These are phyloP conservation scores for Apiospora aurea DNA, from an alignment of 2,329 filamentous ascomycete species.

Conservation along the genomic window DNA sequence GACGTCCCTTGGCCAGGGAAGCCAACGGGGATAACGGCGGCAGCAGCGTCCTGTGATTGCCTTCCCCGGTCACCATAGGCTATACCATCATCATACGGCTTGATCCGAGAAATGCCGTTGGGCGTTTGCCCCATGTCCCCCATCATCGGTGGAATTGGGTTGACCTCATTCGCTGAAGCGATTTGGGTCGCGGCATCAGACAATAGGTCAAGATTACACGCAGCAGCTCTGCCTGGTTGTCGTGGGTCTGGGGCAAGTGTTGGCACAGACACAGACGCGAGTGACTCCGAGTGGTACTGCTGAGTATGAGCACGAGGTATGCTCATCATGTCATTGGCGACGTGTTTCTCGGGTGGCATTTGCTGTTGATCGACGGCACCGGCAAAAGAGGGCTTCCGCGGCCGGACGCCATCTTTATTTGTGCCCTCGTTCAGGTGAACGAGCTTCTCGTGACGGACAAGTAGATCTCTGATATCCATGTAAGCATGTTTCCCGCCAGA, in stretches of 20 bases:
- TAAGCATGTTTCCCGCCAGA: constrained; percentile 53
- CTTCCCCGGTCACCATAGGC: constrained; percentile 57
- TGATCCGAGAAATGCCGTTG: constrained; percentile 52
- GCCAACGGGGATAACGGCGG: constrained; percentile 49
- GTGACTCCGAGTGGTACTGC: constrained; percentile 51
- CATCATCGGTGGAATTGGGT: constrained; percentile 59
- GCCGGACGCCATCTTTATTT: constrained; percentile 59
- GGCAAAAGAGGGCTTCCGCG: constrained; percentile 59
- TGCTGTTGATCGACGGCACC: constrained; percentile 49
- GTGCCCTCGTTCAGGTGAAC: constrained; percentile 66
- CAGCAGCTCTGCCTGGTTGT: constrained; percentile 52
- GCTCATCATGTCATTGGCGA: constrained; percentile 54
- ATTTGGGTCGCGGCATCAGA: constrained; percentile 64
- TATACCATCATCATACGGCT: constrained; percentile 57
- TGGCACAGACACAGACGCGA: constrained; percentile 46
- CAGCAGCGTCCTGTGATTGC: constrained; percentile 52
- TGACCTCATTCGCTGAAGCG: constrained; percentile 61
- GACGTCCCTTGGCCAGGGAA: constrained; percentile 48
- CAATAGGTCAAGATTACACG: constrained; percentile 64
- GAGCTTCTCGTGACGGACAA: constrained; percentile 70
- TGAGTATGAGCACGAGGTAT: constrained; percentile 47
- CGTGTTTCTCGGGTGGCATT: constrained; percentile 55
- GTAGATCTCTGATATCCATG: constrained; percentile 70
- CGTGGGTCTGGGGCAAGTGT: constrained; percentile 56
- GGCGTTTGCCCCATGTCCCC: constrained; percentile 51